Evolutionary conservation across 495 filamentous ascomycete species (phyloP).

Genomic region (Umbilicaria muhlenbergii): DNA sequence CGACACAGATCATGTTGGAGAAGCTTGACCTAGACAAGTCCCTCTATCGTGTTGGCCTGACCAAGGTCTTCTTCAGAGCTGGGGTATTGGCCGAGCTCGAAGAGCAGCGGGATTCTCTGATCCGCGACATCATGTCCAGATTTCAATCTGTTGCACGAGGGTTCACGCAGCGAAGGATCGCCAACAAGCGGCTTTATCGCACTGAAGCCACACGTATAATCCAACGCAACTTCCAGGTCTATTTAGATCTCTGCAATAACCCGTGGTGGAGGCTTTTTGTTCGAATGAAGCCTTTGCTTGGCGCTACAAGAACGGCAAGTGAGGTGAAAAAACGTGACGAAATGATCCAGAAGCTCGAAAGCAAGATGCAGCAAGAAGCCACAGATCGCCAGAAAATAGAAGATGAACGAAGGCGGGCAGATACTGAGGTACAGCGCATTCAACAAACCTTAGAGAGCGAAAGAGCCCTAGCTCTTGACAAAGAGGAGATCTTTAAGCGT

Average conservation of each 20-base stretch:
- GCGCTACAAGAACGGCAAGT: constrained; percentile 73
- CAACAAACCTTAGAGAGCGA: constrained; percentile 92
- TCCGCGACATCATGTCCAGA: constrained; percentile 79
- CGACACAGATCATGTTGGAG: constrained; percentile 74
- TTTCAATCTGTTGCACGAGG: constrained; percentile 89
- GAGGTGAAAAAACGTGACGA: constrained; percentile 93
- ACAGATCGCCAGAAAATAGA: constrained; percentile 67
- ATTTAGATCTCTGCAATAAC: constrained; percentile 72
- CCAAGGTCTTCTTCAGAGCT: constrained; percentile 96
- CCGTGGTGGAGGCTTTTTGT: constrained; percentile 96
- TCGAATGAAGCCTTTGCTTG: constrained; percentile 88
- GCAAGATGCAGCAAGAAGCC: constrained; percentile 63
- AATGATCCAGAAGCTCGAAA: constrained; percentile 71
- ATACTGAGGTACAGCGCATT: constrained; percentile 73
- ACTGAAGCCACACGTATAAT: constrained; percentile 92
- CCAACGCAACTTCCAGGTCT: constrained; percentile 80
- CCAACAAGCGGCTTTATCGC: constrained; percentile 82
- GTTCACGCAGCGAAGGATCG: constrained; percentile 73
- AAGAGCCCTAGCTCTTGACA: constrained; percentile 83
- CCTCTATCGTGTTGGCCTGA: constrained; percentile 84
- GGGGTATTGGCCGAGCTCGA: constrained; percentile 94
- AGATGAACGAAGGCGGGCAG: constrained; percentile 77
- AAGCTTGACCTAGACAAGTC: constrained; percentile 71
- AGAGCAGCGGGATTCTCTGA: constrained; percentile 82
- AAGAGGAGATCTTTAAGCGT: constrained; percentile 95